Conservation (phyloP, 78 protist species). For the Chrysochromulina tobinii region DNA sequence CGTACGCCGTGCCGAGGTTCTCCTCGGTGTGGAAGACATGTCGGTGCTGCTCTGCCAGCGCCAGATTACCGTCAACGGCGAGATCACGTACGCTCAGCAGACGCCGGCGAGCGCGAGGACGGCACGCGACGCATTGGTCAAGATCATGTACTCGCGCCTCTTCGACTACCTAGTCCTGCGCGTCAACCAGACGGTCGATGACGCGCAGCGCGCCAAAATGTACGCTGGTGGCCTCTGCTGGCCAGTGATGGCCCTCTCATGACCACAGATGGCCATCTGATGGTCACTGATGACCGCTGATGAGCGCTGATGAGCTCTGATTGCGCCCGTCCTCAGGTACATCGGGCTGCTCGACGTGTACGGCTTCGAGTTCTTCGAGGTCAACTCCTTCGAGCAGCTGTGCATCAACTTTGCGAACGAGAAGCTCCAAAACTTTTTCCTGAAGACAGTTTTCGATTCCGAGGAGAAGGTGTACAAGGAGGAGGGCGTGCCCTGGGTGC, state of each 20-base stretch:
- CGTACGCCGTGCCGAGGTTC: too few species aligned
- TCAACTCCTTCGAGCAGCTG: conserved; percentile 90
- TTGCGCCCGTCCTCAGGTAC: not conserved
- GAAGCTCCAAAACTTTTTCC: conserved; percentile 55
- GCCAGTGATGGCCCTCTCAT: too few species aligned
- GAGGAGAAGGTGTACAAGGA: conserved; percentile 77
- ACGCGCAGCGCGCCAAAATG: too few species aligned
- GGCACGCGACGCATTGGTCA: not conserved
- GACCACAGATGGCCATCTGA: too few species aligned
- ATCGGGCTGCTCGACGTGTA: conserved; percentile 83
- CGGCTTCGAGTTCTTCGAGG: conserved; percentile 92
- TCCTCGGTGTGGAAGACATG: too few species aligned
- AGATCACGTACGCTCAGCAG: too few species aligned
- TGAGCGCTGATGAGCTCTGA: too few species aligned
- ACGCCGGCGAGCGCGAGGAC: not conserved
- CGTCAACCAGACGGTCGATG: too few species aligned
- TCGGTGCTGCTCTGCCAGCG: too few species aligned
- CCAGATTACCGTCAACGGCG: too few species aligned
- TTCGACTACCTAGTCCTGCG: not conserved
- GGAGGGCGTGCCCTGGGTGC: conserved; percentile 65
- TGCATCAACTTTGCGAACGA: conserved; percentile 90
- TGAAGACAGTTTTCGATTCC: not conserved
- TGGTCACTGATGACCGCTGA: too few species aligned
- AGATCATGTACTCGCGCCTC: not conserved
- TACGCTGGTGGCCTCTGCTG: too few species aligned